Conservation (phyloP, 345 rosid species). For the Fremontodendron californicum region DNA sequence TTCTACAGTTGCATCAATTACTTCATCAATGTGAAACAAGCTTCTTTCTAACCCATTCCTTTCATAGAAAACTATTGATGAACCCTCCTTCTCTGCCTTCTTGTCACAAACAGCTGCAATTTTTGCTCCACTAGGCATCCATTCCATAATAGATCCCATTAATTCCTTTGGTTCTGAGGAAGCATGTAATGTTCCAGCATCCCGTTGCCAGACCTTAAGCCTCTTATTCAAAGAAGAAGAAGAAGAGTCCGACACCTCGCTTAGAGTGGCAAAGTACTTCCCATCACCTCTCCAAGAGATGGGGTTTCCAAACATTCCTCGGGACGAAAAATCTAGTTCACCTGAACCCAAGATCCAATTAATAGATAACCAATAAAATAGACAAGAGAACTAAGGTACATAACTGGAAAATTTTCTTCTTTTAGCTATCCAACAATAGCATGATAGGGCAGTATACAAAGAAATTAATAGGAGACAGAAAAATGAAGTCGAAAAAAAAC, state of each 20-base stretch:
- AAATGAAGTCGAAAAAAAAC: background rate
- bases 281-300: constrained; percentile 97
- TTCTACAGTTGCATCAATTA: too few relatives aligned
- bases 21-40: too few relatives aligned
- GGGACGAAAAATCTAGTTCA: constrained; percentile 32
- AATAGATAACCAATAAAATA: constrained; percentile 10
- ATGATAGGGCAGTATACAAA: background rate
- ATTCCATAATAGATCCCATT: constrained; percentile 65
- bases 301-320: constrained; percentile 32
- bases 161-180: constrained; percentile 60
- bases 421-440: background rate
- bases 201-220: constrained; percentile 85
- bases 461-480: background rate
- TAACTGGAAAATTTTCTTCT: background rate
- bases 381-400: background rate
- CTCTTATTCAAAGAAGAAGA: constrained; percentile 39
- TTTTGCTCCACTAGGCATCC: constrained; percentile 98
- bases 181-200: constrained; percentile 66
- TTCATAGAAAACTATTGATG: too few relatives aligned
- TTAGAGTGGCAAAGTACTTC: constrained; percentile 66
- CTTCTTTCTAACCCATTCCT: too few relatives aligned
- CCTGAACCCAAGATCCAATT: constrained; percentile 29
- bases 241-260: too few relatives aligned
- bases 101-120: constrained; percentile 48
- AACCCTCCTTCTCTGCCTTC: too few relatives aligned